Base-by-base conservation (phyloP, 2,329 filamentous ascomycete species). In the Septoria linicola region DNA sequence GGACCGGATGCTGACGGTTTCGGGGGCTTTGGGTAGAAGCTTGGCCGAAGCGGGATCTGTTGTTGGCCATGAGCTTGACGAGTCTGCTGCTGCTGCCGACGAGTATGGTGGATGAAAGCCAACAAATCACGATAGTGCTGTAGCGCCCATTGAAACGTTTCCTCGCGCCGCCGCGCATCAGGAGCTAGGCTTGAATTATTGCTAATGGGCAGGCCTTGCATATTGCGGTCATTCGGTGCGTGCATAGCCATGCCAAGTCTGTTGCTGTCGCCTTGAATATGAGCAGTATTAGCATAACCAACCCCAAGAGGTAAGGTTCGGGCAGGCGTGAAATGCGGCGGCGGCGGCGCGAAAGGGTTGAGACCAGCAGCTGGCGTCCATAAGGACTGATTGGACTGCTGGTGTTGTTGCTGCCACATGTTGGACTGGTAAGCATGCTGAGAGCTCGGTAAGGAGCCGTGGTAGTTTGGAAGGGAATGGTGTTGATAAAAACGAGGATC, bases 11-110 rank as follows among this genome's bases (percentile, higher is more conserved):
- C 73, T 21, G 80, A 78, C 58, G 81, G 78, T 39, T 77, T 76
- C 14, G 81, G 81, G 23, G 81, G 81, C 59, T 79, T 82, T 0
- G 81, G 81, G 50, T 80, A 84, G 43, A 84, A 82, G 53, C 74
- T 77, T 2, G 80, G 80, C 59, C 80, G 78, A 36, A 73, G 61
- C 19, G 72, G 55, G 11, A 72, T 64, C 32, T 74, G 73, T 17
- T 72, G 70, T 17, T 63, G 63, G 19, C 70, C 71, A 48, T 73
- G 71, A 7, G 66, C 61, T 49, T 76, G 49, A 58, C 66, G 52
- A 59, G 62, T 54, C 8, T 71, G 67, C 21, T 70, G 63, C 50
- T 68, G 69, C 21, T 66, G 62, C 41, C 72, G 73, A 14, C 72
- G 64, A 3, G 72, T 73, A 20, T 73, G 72, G 51, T 77, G 73